Evolutionary conservation across 768 basidiomycete genomes (phyloP).

Genomic region (Tulasnella sp.): DNA sequence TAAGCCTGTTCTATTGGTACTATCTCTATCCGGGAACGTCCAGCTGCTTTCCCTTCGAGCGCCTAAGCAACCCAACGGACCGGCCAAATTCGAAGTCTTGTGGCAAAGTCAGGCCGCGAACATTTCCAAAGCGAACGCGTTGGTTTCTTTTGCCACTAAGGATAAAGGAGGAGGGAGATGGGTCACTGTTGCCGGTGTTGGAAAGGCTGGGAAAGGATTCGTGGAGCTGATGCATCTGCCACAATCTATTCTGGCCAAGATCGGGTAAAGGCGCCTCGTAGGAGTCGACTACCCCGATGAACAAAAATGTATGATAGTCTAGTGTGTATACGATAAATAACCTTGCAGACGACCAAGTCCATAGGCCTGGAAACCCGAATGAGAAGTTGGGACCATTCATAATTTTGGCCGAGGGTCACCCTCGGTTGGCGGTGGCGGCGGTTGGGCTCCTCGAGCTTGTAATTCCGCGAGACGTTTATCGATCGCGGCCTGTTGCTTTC

Average conservation of each 20-base stretch:
- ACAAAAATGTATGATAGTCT: background rate
- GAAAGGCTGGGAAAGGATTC: conserved; percentile 52
- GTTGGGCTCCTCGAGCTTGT: conserved; percentile 32
- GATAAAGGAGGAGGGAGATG: conserved; percentile 31
- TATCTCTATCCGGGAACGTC: conserved; percentile 14
- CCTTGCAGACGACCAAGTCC: background rate
- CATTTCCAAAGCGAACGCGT: conserved; percentile 61
- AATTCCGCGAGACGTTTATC: conserved; percentile 51
- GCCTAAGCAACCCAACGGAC: background rate
- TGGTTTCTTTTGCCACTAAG: conserved; percentile 40
- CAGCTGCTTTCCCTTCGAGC: background rate
- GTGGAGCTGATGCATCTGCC: conserved; percentile 46
- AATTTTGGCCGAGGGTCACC: background rate
- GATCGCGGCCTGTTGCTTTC: conserved; percentile 54
- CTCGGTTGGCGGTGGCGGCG: background rate
- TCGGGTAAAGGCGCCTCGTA: background rate
- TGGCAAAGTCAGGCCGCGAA: conserved; percentile 36
- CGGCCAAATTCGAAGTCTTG: background rate
- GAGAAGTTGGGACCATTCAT: background rate
- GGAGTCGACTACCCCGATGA: background rate
- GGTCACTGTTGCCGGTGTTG: conserved; percentile 61
- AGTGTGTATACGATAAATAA: background rate
- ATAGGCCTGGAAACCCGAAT: background rate
- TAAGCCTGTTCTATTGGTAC: background rate
- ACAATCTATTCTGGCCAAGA: background rate